Percentiles rank a stretch among this genome's conserved stretches.
These are phyloP conservation scores for Blastocystis sp. DNA, from an alignment of 352 stramenopile genomes.

Conservation along the genomic window DNA sequence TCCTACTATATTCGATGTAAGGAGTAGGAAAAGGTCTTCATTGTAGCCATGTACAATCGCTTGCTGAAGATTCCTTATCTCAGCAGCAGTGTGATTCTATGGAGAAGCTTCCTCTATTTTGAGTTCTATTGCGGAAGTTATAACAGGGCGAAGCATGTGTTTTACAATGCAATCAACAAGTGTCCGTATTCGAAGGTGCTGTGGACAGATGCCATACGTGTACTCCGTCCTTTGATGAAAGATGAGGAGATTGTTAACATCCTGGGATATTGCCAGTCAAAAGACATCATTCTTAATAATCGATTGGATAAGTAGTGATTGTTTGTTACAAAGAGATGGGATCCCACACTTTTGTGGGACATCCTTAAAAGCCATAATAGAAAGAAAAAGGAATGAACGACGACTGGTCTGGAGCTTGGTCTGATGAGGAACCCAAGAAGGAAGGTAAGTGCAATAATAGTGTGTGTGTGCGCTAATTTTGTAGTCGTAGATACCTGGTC, in stretches of 20 bases:
- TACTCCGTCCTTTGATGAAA: conserved; percentile 41
- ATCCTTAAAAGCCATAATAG: background rate
- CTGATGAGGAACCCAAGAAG: conserved; percentile 14
- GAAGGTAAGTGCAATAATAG: background rate
- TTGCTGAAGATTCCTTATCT: conserved; percentile 27
- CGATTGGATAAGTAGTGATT: background rate
- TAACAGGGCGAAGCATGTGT: conserved; percentile 39
- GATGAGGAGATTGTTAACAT: conserved; percentile 55
- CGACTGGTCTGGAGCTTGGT: conserved; percentile 38
- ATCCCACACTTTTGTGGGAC: background rate
- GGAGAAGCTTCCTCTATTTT: conserved; percentile 25
- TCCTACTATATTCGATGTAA: conserved; percentile 26
- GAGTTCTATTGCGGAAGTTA: conserved; percentile 35
- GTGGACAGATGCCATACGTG: conserved; percentile 15
- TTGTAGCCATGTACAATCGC: conserved; percentile 18
- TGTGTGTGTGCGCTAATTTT: background rate
- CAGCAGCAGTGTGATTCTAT: background rate
- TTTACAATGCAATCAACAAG: conserved; percentile 38
- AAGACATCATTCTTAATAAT: conserved; percentile 18
- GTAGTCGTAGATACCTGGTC: conserved; percentile 27
- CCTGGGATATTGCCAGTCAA: background rate
- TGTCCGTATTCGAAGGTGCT: conserved; percentile 34
- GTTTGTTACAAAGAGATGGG: conserved; percentile 16
- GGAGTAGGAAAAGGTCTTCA: background rate
- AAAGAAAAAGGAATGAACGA: conserved; percentile 8